phyloP scores from a whole-genome alignment of 306 rosid genomes.

The Benincasa hispida region DNA sequence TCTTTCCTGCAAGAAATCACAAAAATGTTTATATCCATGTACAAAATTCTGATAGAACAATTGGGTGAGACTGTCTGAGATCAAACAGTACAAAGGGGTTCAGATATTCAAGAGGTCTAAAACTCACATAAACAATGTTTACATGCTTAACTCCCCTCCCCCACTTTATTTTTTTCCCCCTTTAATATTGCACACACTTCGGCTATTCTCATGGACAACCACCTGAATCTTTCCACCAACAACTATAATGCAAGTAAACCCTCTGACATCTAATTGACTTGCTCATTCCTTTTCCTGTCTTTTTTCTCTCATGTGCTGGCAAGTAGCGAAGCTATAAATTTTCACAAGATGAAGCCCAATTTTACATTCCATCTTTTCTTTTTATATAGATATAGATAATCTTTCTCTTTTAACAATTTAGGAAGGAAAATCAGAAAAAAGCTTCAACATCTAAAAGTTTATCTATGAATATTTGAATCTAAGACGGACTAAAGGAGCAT shows the following conservation, averaged over 20 bases:
- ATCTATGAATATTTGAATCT: neutral
- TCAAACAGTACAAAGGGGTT: neutral
- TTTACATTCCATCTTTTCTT: neutral
- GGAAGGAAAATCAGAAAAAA: neutral
- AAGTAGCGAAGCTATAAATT: neutral
- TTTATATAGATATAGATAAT: neutral
- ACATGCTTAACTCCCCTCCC: neutral
- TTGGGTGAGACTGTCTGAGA: neutral
- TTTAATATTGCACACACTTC: neutral
- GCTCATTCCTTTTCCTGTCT: neutral
- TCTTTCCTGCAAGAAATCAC: conserved; percentile 50
- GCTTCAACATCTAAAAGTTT: neutral
- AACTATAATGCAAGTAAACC: neutral
- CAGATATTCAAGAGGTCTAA: neutral
- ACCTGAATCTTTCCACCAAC: neutral
- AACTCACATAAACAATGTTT: neutral
- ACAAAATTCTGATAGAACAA: neutral
- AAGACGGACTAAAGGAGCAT: neutral
- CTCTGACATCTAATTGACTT: neutral
- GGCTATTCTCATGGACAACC: neutral
- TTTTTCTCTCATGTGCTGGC: neutral
- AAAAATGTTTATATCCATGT: neutral
- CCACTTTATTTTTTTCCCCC: neutral
- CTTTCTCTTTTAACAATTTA: neutral
- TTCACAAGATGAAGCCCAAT: neutral